Base-by-base conservation (phyloP, 1,284 basidiomycete genomes). In the Macrocystidia cucumis region DNA sequence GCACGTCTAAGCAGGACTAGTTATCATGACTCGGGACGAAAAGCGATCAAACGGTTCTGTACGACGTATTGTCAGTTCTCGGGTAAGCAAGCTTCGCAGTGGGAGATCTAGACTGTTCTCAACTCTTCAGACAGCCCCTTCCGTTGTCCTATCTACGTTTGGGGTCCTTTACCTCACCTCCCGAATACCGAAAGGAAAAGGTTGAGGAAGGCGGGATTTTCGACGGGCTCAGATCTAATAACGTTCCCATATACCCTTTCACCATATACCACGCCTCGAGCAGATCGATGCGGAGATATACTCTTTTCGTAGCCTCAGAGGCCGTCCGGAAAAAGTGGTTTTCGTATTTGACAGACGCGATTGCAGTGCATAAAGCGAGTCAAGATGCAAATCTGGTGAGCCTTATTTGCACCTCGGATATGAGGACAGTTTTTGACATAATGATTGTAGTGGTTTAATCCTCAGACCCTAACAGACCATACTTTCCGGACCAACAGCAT, bases 141-240 rank as follows among this genome's bases (percentile, higher is more conserved):
- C 80, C 84, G 2, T 57, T 89, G 2, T 78, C 81, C 32, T 88
- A 77, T 44, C 67, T 89, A n/a, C 73, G 73, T 7, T 60, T 88
- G 6, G 82, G 71, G 11, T 59, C 66, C 14, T 88, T 88, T 51
- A 62, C 68, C 20, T 63, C 54, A 1, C 62, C 69, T 3, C 56
- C 73, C 2, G 82, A 84, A 44, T 62, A 55, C 30, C 72, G 81
- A 19, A 78, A 72, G 46, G 78, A 79, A 46, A 72, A 67, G 37
- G 50, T 59, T 8, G 73, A 78, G 30, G 77, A 78, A 38, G 68
- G 70, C 19, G 51, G 69, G 3, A 51, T 82, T n/a, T 53, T 82
- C 17, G 73, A 78, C 35, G 66, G 60, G 31, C 57, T 81, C 29
- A 64, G 74, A 42, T 63, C 61, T 22, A 57, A 68, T 38, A 56